Percentiles rank a stretch among this genome's conserved stretches.
Evolutionary conservation across 192 early-diverging fungal genomes (phyloP).

Genomic region (Mortierella hygrophila): DNA sequence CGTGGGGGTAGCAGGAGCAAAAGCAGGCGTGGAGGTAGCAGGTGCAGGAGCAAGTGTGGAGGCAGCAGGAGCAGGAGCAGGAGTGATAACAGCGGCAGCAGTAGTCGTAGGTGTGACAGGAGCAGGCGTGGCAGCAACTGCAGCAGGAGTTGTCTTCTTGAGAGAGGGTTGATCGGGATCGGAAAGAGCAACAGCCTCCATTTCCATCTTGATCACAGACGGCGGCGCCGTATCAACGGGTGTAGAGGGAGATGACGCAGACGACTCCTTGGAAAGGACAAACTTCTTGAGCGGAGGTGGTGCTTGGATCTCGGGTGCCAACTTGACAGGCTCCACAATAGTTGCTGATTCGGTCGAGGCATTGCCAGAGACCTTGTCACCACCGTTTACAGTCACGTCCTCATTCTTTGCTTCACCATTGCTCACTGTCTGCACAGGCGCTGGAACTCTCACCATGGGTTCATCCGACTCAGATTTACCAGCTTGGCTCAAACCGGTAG

Average conservation of each 20-base stretch:
- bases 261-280: background rate
- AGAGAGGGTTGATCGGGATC: background rate
- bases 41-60: background rate
- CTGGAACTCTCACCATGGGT: background rate
- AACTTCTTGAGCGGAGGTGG: background rate
- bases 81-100: background rate
- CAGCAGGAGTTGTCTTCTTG: background rate
- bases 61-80: background rate
- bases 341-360: background rate
- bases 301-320: background rate
- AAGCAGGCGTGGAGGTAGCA: background rate
- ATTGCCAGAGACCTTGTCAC: background rate
- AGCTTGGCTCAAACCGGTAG: background rate
- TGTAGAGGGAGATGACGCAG: background rate
- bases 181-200: background rate
- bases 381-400: background rate
- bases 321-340: background rate
- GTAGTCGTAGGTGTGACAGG: background rate
- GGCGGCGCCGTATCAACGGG: background rate
- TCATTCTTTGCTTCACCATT: background rate
- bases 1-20: background rate
- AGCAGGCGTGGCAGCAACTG: background rate
- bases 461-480: background rate
- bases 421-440: background rate
- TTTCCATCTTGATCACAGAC: background rate